phyloP scores from a whole-genome alignment of 441 rosid genomes.

The Cnidoscolus chayamansa region DNA sequence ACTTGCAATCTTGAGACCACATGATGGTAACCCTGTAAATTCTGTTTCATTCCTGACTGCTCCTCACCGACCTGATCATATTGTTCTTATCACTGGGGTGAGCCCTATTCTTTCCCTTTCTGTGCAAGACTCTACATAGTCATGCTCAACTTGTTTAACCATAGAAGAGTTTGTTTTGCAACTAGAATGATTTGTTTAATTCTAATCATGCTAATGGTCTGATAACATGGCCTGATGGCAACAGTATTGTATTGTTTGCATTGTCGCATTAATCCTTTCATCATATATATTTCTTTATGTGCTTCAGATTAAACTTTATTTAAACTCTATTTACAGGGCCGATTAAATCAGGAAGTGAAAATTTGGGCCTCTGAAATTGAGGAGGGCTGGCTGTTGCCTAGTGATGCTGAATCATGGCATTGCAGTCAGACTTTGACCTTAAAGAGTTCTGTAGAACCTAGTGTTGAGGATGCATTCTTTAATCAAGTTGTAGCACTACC shows the following conservation, averaged over 20 bases:
- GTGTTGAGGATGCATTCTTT: slow-evolving; percentile 66
- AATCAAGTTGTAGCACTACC: slow-evolving; percentile 78
- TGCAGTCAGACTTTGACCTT: slow-evolving; percentile 77
- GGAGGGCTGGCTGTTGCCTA: slow-evolving; percentile 84
- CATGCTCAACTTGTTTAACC: slow-evolving; percentile 14
- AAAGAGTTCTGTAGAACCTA: slow-evolving; percentile 61
- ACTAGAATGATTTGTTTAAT: slow-evolving; percentile 1
- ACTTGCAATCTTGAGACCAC: slow-evolving; percentile 69
- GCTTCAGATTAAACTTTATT: background rate
- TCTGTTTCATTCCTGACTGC: slow-evolving; percentile 72
- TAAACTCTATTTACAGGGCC: slow-evolving; percentile 50
- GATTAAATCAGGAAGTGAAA: slow-evolving; percentile 74
- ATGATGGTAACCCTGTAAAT: slow-evolving; percentile 78
- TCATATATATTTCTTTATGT: slow-evolving; percentile 10
- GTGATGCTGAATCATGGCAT: slow-evolving; percentile 68
- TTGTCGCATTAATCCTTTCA: background rate
- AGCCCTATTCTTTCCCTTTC: slow-evolving; percentile 18
- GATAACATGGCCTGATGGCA: slow-evolving; percentile 1
- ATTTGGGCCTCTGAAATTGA: slow-evolving; percentile 76
- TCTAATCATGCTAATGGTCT: background rate
- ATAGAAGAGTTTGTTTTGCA: slow-evolving; percentile 4
- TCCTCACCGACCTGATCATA: slow-evolving; percentile 78
- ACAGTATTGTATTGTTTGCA: background rate
- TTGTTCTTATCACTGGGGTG: slow-evolving; percentile 84
- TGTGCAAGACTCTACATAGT: slow-evolving; percentile 3